Evolutionary conservation across 441 rosid genomes (phyloP), one percentile per base, ranked within the genome.

Genomic region (Kokia cookei): DNA sequence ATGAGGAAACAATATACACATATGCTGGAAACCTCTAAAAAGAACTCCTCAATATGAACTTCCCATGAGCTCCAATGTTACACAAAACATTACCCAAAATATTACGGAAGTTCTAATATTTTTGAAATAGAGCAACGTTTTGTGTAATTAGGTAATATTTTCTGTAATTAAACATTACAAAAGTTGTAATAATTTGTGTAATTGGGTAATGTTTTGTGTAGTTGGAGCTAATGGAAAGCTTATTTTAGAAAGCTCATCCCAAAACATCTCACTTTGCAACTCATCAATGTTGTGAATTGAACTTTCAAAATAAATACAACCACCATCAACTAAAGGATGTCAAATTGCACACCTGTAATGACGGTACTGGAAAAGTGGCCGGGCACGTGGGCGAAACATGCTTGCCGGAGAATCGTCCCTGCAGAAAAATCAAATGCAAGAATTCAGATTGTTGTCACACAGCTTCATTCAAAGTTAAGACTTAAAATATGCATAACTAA

Each of bases 331-430:
- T 42, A 10, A 47, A 50, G 73, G 62, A 69, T 73, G 57, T 73
- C 71, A 57, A 45, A 43, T 67, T 71, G 67, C 73, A 61, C 83
- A 92, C 99, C 99, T 94, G 84, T 96, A 96, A 71, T 91, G 93
- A 76, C 98, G 98, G 77, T 96, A 96, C 73, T 94, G 99, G 86
- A 96, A 96, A 67, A 96, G 98, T 32, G 77, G 94, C 37, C 93
- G 86, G 79, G 98, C 96, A 76, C 96, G 98, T 69, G 97, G 98
- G 51, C 97, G 97, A 68, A 94, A 94, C 76, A 95, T 96, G 82
- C 88, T 89, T 60, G 83, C 86, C 55, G 98, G 89, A 83, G 96
- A 84, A 78, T 94, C 93, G 74, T 92, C 97, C 99, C 99, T 96
- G 90, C 79, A 29, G 14, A 75, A 55, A 59, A 8, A 59, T 24